phyloP scores from a whole-genome alignment of 2,329 filamentous ascomycete genomes.

The Orbilia quercus region DNA sequence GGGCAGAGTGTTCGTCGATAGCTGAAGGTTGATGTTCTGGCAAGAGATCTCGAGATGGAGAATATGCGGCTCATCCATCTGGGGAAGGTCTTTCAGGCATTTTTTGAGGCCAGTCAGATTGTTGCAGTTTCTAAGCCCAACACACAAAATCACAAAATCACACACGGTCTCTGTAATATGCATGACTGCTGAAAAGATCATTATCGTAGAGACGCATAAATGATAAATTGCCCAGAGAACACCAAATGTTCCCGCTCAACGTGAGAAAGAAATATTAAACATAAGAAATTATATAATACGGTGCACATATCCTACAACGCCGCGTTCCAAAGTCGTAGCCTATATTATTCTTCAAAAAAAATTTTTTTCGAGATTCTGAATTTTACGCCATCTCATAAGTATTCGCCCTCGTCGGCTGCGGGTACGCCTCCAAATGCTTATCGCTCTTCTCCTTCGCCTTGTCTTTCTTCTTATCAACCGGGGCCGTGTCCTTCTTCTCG shows the following conservation, averaged over 20 bases:
- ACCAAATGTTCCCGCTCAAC: constrained; percentile 14
- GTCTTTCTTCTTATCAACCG: not conserved
- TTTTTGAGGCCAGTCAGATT: constrained; percentile 9
- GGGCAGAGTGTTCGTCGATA: not conserved
- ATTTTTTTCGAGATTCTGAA: not conserved
- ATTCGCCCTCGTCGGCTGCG: constrained; percentile 23
- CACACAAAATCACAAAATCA: constrained; percentile 19
- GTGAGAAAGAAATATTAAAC: not conserved
- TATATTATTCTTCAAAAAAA: not conserved
- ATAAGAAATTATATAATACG: constrained; percentile 5
- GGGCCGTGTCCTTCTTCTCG: constrained; percentile 12
- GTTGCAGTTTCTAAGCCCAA: constrained; percentile 31
- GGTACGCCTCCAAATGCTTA: constrained; percentile 16
- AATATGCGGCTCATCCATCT: constrained; percentile 15
- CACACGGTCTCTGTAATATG: not conserved
- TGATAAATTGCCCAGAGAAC: not conserved
- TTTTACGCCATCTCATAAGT: constrained; percentile 40
- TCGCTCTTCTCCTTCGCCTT: not conserved
- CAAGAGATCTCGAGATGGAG: constrained; percentile 1
- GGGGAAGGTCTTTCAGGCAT: constrained; percentile 17
- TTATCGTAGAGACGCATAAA: not conserved
- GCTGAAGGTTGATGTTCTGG: not conserved
- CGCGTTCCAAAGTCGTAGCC: not conserved
- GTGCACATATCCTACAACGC: constrained; percentile 23
- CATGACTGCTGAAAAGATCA: too few species aligned